These are phyloP conservation scores for Boechera divaricarpa DNA, from an alignment of 345 rosid species.

Conservation along the genomic window DNA sequence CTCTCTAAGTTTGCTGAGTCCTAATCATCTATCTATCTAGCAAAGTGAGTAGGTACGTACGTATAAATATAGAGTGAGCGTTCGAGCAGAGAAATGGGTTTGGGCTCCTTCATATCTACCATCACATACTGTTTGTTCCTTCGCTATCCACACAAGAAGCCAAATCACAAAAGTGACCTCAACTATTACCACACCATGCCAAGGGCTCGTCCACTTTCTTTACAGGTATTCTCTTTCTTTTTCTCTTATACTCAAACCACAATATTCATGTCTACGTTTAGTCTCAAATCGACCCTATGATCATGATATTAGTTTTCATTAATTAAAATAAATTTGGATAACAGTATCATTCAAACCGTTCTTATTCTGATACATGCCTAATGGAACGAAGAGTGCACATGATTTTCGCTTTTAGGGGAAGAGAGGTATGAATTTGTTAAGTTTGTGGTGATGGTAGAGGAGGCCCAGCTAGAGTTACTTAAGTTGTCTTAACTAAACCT, in stretches of 20 bases:
- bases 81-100: slow-evolving; percentile 50
- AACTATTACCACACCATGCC: slow-evolving; percentile 60
- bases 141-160: slow-evolving; percentile 50
- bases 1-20: slow-evolving; percentile 32
- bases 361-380: not conserved
- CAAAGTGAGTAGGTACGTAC: slow-evolving; percentile 27
- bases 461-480: not conserved
- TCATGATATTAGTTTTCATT: slow-evolving; percentile 3
- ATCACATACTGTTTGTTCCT: slow-evolving; percentile 62
- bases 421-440: slow-evolving; percentile 1
- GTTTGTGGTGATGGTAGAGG: slow-evolving; percentile 3
- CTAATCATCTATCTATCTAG: slow-evolving; percentile 32
- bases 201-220: slow-evolving; percentile 74
- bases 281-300: slow-evolving; percentile 12
- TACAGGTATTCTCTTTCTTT: slow-evolving; percentile 65
- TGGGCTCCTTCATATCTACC: slow-evolving; percentile 60
- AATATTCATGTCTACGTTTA: slow-evolving; percentile 6
- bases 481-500: not conserved
- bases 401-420: slow-evolving; percentile 8
- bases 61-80: slow-evolving; percentile 28
- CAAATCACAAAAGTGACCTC: slow-evolving; percentile 38
- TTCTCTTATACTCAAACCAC: slow-evolving; percentile 9
- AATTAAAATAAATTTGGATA: not conserved
- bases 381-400: slow-evolving; percentile 12
- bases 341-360: not conserved